A percentile compares a stretch with the other conserved stretches of the same genome.
Evolutionary conservation across 768 basidiomycete genomes (phyloP).

Genomic region (Hericium coralloides): DNA sequence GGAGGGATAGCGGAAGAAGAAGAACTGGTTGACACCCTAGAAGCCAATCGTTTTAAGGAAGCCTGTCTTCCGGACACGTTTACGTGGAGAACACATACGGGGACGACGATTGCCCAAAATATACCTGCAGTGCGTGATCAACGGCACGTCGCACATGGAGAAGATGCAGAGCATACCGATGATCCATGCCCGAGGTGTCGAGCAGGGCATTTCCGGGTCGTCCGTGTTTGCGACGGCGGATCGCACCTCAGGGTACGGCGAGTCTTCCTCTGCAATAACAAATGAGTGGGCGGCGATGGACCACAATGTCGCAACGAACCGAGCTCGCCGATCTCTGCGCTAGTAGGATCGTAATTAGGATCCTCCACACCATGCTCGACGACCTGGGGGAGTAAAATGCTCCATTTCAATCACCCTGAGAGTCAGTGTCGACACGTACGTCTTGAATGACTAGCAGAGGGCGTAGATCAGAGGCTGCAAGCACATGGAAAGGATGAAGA

Average conservation of each 20-base stretch:
- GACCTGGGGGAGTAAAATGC: not conserved
- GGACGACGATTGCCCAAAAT: not conserved
- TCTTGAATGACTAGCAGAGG: not conserved
- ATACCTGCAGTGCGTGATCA: not conserved
- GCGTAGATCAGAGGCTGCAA: not conserved
- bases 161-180: constrained; percentile 68
- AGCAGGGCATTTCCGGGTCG: constrained; percentile 31
- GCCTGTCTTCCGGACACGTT: not conserved
- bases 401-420: too few relatives aligned
- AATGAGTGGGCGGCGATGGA: not conserved
- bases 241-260: constrained; percentile 44
- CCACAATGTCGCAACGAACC: not conserved
- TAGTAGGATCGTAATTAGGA: not conserved
- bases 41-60: constrained; percentile 2
- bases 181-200: constrained; percentile 27
- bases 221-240: constrained; percentile 40
- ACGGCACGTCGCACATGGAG: constrained; percentile 36
- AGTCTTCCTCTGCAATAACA: constrained; percentile 29
- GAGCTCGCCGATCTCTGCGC: not conserved
- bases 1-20: constrained; percentile 38
- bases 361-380: not conserved
- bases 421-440: not conserved
- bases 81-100: not conserved
- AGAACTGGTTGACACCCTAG: constrained; percentile 39
- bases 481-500: not conserved